Conservation (phyloP, 1,284 basidiomycete species). For the Gymnopus androsaceus region DNA sequence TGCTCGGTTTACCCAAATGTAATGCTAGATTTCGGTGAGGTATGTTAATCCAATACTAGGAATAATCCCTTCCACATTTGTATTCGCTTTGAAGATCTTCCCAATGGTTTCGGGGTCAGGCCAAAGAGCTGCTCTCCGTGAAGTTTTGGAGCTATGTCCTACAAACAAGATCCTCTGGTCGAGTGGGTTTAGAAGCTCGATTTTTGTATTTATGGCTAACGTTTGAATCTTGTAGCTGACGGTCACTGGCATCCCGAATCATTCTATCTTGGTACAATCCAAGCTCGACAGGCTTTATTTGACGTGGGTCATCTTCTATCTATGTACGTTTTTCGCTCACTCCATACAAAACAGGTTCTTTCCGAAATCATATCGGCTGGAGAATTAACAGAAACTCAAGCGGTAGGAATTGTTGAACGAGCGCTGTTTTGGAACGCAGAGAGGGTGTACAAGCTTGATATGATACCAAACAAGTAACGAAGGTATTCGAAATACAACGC, state of each 20-base stretch:
- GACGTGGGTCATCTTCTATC: conserved; percentile 41
- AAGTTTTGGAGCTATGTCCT: conserved; percentile 70
- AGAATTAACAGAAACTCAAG: conserved; percentile 52
- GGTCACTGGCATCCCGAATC: conserved; percentile 80
- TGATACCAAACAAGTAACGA: conserved; percentile 30
- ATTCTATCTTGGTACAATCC: conserved; percentile 65
- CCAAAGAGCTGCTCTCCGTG: conserved; percentile 56
- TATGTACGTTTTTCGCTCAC: neutral
- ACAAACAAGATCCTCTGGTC: conserved; percentile 81
- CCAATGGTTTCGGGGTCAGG: conserved; percentile 65
- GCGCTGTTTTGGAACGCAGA: conserved; percentile 64
- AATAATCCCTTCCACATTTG: neutral
- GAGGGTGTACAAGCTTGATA: conserved; percentile 52
- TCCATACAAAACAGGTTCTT: conserved; percentile 44
- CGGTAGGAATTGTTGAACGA: conserved; percentile 49
- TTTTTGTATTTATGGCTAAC: conserved; percentile 12
- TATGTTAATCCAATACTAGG: conserved; percentile 19
- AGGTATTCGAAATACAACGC: neutral
- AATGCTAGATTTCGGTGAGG: conserved; percentile 76
- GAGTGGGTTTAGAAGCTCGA: conserved; percentile 43
- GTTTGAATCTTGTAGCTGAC: conserved; percentile 51
- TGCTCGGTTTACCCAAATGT: conserved; percentile 70
- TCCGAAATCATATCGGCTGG: conserved; percentile 41
- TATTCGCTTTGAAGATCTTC: conserved; percentile 49
- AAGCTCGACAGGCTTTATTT: conserved; percentile 62